Evolutionary conservation across 441 rosid genomes (phyloP), one percentile per base, ranked within the genome.

Genomic region (Erysimum cheiri): DNA sequence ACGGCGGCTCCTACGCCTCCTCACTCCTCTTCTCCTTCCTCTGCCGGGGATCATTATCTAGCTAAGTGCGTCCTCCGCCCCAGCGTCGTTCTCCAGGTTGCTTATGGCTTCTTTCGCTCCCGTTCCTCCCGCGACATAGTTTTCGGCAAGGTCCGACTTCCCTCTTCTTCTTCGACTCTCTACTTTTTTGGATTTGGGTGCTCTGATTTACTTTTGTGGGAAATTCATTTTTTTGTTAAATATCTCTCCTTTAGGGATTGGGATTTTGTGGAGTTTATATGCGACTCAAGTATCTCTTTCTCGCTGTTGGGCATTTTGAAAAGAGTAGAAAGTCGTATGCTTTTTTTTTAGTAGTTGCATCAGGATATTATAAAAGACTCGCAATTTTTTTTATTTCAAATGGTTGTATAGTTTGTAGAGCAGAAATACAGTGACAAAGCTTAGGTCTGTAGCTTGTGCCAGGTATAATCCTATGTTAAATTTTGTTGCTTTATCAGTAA

Each of bases 31-130:
- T 15, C 83, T 11, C 74, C 74, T 28, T 55, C 87, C 15, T 59
- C 87, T 55, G 77, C 60, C 8, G 78, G 80, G 50, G 77, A 72
- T 64, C 91, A 87, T 77, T 92, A 87, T 78, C 85, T 95, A 22
- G 96, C 99, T 43, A 95, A 90, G 84, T 90, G 93, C 71, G 92
- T 95, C 58, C 93, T 95, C 70, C 74, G 80, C 36, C 94, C 96
- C 5, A 90, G 91, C 83, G 98, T 79, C 72, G 81, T 92, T 44
- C 92, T 92, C 61, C 99, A 92, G 72, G 93, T 88, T 74, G 90
- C 85, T 4, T 82, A 77, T 55, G 99, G 96, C 15, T 93, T 81
- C 73, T 80, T 95, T 79, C 98, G 99, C 74, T 84, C 80, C 7
- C 81, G 79, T 36, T 85, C 85, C 57, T 86, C 88, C 12, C 74